Evolutionary conservation across 768 basidiomycete species (phyloP), one percentile per base, ranked within the genome.

Genomic region (Pulveroboletus sp.): DNA sequence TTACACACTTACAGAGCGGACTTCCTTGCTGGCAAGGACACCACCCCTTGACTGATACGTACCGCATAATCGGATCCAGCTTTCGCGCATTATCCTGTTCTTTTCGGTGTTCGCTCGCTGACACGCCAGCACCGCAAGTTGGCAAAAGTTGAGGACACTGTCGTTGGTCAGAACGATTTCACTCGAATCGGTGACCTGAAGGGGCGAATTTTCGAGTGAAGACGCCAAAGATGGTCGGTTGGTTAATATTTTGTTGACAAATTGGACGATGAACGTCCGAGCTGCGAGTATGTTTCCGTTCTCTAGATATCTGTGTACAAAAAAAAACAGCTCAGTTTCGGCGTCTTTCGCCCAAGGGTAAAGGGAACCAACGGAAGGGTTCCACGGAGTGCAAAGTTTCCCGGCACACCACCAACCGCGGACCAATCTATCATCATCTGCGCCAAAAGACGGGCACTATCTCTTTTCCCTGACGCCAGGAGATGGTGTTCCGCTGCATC

Each of bases 251-350:
- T 80, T 79, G 43, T 84, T 75, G 42, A 85, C 76, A 66, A 88
- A 92, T 43, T 84, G 80, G n/a, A 77, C 74, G 64, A 95, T 84
- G 75, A 97, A 96, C n/a, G 86, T 82, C n/a, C 83, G 82, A 4
- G 95, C 90, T 5, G 89, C 89, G n/a, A 92, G 81, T 61, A 99
- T 86, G 56, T 93, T 93, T 14, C 91, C 90, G 46, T 92, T 89
- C 54, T 79, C 79, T 21, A 93, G 73, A 60, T 89, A 89, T 50
- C 88, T 90, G 59, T 14, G 32, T 26, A 36, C 43, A 30, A 47
- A 39, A 50, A 27, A 42, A 24, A 18, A 21, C 21, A 21, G 6
- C 24, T 63, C 13, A 55, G 39, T 35, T 14, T 54, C 14, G 27
- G 46, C 11, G 32, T 26, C 41, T 18, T 15, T 27, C 36, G 2